Evolutionary conservation across 768 basidiomycete species (phyloP).

Genomic region (Hebeloma cylindrosporum): DNA sequence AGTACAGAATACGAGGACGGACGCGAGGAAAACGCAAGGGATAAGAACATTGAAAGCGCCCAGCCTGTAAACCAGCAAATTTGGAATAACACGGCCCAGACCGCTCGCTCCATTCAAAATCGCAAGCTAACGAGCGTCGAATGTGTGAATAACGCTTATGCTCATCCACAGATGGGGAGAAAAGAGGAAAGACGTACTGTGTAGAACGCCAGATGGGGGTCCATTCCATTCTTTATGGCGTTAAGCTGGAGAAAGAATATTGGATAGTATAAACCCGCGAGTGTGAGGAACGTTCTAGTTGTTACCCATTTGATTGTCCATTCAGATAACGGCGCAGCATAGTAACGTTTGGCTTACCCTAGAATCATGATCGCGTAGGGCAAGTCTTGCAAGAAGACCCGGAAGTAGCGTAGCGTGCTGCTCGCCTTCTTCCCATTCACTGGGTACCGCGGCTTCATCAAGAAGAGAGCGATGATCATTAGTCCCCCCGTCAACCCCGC

Average conservation of each 20-base stretch:
- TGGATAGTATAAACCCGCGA: constrained; percentile 46
- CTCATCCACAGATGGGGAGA: background rate
- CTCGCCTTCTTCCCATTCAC: constrained; percentile 31
- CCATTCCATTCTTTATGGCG: constrained; percentile 46
- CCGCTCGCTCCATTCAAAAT: constrained; percentile 52
- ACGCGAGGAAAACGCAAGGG: constrained; percentile 29
- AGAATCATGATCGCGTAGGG: constrained; percentile 44
- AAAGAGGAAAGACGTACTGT: constrained; percentile 35
- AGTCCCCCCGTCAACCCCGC: constrained; percentile 41
- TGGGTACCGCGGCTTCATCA: constrained; percentile 46
- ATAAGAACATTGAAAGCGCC: constrained; percentile 45
- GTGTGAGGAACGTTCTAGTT: constrained; percentile 33
- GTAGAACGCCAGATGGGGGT: constrained; percentile 53
- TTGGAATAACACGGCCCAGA: constrained; percentile 47
- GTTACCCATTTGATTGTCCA: background rate
- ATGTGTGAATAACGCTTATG: background rate
- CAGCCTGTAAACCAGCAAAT: constrained; percentile 37
- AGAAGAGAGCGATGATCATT: constrained; percentile 34
- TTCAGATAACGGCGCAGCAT: background rate
- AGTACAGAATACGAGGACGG: constrained; percentile 43
- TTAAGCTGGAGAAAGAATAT: constrained; percentile 59
- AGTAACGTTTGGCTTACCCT: constrained; percentile 28
- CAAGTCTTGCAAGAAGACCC: constrained; percentile 40
- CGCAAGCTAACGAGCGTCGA: constrained; percentile 39
- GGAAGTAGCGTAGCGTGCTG: constrained; percentile 29